Evolutionary conservation across 345 rosid genomes (phyloP).

Genomic region (Excoecaria agallocha): DNA sequence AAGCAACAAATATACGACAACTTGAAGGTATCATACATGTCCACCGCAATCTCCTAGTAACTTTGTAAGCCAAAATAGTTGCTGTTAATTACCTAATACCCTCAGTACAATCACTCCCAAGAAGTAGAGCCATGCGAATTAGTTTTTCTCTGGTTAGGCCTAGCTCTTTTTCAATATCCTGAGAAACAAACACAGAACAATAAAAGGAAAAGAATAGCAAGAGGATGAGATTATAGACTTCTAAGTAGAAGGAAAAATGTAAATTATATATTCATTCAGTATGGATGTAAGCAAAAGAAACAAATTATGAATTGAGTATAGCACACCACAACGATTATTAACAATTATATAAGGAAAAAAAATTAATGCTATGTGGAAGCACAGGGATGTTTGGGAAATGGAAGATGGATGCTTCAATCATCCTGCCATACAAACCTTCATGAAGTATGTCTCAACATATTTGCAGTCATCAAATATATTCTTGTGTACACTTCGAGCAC

Average conservation of each 20-base stretch:
- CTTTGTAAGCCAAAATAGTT: not conserved
- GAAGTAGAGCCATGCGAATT: slow-evolving; percentile 86
- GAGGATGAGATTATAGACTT: not conserved
- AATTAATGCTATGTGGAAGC: slow-evolving; percentile 5
- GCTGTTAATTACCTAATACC: slow-evolving; percentile 66
- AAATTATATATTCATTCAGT: not conserved
- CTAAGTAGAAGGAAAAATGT: not conserved
- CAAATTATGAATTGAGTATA: not conserved
- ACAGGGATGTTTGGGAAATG: not conserved
- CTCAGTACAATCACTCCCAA: slow-evolving; percentile 99
- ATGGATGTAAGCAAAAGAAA: slow-evolving; percentile 2
- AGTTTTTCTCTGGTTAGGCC: slow-evolving; percentile 80
- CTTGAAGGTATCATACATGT: not conserved
- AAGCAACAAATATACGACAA: not conserved
- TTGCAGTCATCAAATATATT: slow-evolving; percentile 97
- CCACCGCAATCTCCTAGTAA: not conserved
- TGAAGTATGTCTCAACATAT: slow-evolving; percentile 91
- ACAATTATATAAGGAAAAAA: not conserved
- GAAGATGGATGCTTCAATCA: not conserved
- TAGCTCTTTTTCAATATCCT: slow-evolving; percentile 93
- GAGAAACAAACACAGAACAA: slow-evolving; percentile 5
- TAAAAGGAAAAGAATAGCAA: not conserved
- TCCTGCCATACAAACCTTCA: slow-evolving; percentile 56
- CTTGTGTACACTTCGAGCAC: slow-evolving; percentile 83
- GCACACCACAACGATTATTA: not conserved